These are phyloP conservation scores for Isatis tinctoria DNA, from an alignment of 345 rosid species.

Conservation along the genomic window DNA sequence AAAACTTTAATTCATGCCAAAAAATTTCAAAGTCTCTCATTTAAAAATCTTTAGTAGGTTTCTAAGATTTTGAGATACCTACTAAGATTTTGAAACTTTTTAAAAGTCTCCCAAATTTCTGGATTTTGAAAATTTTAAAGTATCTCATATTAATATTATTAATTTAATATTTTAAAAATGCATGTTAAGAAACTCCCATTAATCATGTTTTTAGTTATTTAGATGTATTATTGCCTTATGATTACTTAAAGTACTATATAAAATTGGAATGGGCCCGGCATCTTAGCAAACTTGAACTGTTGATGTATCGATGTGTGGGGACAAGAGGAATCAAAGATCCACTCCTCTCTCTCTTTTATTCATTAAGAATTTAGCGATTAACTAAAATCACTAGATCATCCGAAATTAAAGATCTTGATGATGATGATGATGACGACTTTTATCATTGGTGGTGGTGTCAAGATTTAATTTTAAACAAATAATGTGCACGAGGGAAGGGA, in stretches of 20 bases:
- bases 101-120: no score
- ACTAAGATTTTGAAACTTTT: no score
- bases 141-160: no score
- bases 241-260: neutral
- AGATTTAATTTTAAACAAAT: neutral
- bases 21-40: no score
- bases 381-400: neutral
- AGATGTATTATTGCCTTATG: slow-evolving; percentile 7
- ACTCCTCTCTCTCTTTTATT: neutral
- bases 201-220: neutral
- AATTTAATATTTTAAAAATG: no score
- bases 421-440: neutral
- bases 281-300: slow-evolving; percentile 13
- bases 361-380: neutral
- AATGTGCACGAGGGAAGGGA: slow-evolving; percentile 12
- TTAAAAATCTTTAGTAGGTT: no score
- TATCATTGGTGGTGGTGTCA: neutral
- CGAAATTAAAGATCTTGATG: slow-evolving; percentile 22
- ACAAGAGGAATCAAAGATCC: slow-evolving; percentile 28
- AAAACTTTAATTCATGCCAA: no score
- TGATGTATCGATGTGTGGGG: slow-evolving; percentile 18
- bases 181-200: no score
- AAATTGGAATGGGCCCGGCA: slow-evolving; percentile 28
- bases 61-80: no score
- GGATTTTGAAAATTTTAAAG: no score